Percentiles rank a stretch among this genome's conserved stretches.
Evolutionary conservation across 2,329 filamentous ascomycete species (phyloP).

Genomic region (Beauveria sp.): DNA sequence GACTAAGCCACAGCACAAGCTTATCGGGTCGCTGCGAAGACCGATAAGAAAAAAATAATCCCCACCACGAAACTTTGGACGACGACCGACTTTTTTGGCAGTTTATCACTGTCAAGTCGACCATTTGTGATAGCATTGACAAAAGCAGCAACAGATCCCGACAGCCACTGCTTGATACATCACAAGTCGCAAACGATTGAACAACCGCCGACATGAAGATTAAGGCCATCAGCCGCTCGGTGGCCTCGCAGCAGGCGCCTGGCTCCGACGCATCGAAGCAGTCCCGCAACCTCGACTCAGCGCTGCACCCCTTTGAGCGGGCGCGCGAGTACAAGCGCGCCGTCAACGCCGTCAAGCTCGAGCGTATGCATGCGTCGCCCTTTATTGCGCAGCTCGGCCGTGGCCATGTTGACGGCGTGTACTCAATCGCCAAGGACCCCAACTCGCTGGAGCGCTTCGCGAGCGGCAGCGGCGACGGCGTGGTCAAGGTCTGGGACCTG

Average conservation of each 20-base stretch:
- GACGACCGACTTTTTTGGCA: constrained; percentile 1
- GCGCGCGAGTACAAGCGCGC: constrained; percentile 63
- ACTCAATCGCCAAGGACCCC: constrained; percentile 73
- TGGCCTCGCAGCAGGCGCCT: constrained; percentile 56
- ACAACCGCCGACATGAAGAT: constrained; percentile 40
- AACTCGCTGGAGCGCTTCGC: constrained; percentile 67
- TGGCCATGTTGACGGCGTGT: constrained; percentile 84
- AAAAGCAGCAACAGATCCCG: background rate
- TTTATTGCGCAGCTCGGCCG: constrained; percentile 81
- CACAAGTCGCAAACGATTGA: background rate
- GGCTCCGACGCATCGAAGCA: constrained; percentile 58
- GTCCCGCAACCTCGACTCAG: constrained; percentile 70
- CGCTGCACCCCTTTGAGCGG: constrained; percentile 83
- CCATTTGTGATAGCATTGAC: background rate
- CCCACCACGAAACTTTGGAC: constrained; percentile 6
- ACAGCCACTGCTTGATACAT: background rate
- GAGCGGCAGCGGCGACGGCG: constrained; percentile 82
- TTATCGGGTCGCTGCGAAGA: background rate
- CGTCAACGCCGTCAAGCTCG: constrained; percentile 76
- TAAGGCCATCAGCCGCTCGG: constrained; percentile 59
- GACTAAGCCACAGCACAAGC: constrained; percentile 10
- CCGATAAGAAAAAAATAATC: constrained; percentile 12
- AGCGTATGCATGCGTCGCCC: constrained; percentile 72
- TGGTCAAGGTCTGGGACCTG: constrained; percentile 88
- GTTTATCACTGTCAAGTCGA: background rate